Base-by-base conservation (phyloP, 2,329 filamentous ascomycete species). In the Rhynchosporium secalis region DNA sequence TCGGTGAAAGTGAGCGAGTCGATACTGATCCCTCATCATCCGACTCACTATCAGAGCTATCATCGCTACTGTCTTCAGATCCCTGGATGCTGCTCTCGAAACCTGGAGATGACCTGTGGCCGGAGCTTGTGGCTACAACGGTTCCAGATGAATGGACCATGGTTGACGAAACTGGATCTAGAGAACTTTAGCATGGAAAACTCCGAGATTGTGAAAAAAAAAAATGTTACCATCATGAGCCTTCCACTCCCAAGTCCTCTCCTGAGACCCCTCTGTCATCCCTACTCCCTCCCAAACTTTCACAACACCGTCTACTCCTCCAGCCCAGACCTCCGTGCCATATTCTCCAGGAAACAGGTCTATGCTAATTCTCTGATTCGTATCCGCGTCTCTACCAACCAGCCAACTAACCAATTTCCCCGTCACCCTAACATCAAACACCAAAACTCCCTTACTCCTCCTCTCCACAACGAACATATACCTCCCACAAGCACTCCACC, bases 401-500 rank as follows among this genome's bases (percentile, higher is more conserved):
- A 88, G 74, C 58, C 79, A 78, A n/a, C 78, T 78, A 3, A 88
- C 76, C n/a, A 87, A 76, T 66, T 79, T 78, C 8, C 83, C 81
- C 2, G 83, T 80, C 7, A 83, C 84, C 20, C 86, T 80, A 40
- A 88, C 79, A 69, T 88, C 86, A 73, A 87, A 88, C 3, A 88
- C 80, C 31, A 87, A 74, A 43, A 87, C 70, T 2, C 83, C 82
- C 5, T 70, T 72, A 0, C 84, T 79, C 66, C 80, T 80, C 4
- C 86, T 79, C 76, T 88, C 86, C 67, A 83, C 84, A 52, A 88
- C 76, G n/a, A 85, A 75, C 26, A 88, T 76, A 70, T 88, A 88
- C 45, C 83, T 78, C 6, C 85, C 86, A 65, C 85, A 88, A 0
- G 81, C 80, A 65, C 84, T 87, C 86, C 86, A 88, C 4, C 78